Evolutionary conservation across 2,329 filamentous ascomycete genomes (phyloP).

Genomic region (Hirsutella minnesotensis): DNA sequence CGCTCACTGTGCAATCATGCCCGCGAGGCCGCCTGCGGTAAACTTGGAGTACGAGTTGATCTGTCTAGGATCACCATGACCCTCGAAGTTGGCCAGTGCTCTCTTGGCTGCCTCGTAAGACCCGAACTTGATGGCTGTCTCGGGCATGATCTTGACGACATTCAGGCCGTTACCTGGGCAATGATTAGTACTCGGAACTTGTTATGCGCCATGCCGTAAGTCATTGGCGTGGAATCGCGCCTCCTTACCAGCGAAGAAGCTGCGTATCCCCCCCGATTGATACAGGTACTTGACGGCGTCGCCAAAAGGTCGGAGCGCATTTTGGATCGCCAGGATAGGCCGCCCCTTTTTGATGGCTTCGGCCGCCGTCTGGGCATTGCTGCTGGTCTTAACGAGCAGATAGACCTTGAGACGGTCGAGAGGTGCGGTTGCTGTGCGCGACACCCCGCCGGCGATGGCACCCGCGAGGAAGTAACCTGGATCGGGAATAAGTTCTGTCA

Average conservation of each 20-base stretch:
- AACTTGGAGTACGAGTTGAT: conserved; percentile 85
- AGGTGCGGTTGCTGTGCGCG: conserved; percentile 87
- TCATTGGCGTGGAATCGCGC: background rate
- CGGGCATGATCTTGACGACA: conserved; percentile 95
- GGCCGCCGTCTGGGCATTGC: conserved; percentile 39
- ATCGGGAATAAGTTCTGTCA: conserved; percentile 64
- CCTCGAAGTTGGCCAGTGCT: conserved; percentile 73
- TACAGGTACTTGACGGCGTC: conserved; percentile 70
- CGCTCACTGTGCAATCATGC: conserved; percentile 81
- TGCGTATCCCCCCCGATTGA: conserved; percentile 73
- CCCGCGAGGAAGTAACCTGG: conserved; percentile 97
- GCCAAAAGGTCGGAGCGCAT: conserved; percentile 56
- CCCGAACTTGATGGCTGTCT: conserved; percentile 96
- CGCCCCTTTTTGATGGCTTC: conserved; percentile 60
- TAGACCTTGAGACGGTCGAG: conserved; percentile 97
- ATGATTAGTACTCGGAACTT: background rate
- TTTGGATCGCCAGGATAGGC: conserved; percentile 50
- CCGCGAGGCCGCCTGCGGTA: conserved; percentile 77
- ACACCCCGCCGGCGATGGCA: conserved; percentile 87
- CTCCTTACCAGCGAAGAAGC: conserved; percentile 77
- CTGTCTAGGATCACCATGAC: conserved; percentile 66
- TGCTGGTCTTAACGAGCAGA: conserved; percentile 75
- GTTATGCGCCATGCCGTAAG: background rate
- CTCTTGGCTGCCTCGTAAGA: conserved; percentile 94
- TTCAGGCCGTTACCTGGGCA: conserved; percentile 84